Percentiles rank a stretch among this genome's conserved stretches.
Evolutionary conservation across 2,329 filamentous ascomycete species (phyloP).

Genomic region (Arthrobotrys sphaeroides): DNA sequence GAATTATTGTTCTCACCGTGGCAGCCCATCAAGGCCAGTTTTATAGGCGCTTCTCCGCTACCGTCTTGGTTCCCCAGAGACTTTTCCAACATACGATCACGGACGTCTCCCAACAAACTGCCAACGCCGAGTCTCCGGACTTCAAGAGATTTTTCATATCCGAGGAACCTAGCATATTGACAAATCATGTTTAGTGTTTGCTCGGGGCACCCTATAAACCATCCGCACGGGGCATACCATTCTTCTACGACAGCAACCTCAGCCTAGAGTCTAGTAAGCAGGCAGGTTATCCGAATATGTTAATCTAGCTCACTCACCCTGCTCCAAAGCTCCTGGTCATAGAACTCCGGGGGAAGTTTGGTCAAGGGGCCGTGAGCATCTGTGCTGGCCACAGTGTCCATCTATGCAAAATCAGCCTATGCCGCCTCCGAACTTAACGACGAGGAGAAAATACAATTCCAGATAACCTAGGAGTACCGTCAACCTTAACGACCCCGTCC

Average conservation of each 20-base stretch:
- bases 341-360: constrained; percentile 83
- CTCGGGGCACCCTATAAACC: background rate
- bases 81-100: constrained; percentile 76
- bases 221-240: constrained; percentile 17
- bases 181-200: background rate
- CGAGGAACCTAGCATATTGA: constrained; percentile 71
- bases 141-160: constrained; percentile 83
- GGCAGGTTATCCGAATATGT: background rate
- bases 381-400: constrained; percentile 93
- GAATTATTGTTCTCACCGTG: constrained; percentile 52
- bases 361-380: constrained; percentile 83
- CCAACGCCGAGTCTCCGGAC: constrained; percentile 92
- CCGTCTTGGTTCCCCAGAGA: constrained; percentile 69
- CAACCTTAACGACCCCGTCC: constrained; percentile 75
- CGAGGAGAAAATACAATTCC: constrained; percentile 68
- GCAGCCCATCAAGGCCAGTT: constrained; percentile 57
- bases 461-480: constrained; percentile 81
- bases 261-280: background rate
- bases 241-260: constrained; percentile 29
- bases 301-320: constrained; percentile 1
- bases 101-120: constrained; percentile 81
- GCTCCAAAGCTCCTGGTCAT: constrained; percentile 67
- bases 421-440: background rate
- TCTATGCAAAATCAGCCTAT: constrained; percentile 59
- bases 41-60: constrained; percentile 60